These are phyloP conservation scores for Globisporangium heterothallicum DNA, from an alignment of 352 stramenopile genomes.

Conservation along the genomic window DNA sequence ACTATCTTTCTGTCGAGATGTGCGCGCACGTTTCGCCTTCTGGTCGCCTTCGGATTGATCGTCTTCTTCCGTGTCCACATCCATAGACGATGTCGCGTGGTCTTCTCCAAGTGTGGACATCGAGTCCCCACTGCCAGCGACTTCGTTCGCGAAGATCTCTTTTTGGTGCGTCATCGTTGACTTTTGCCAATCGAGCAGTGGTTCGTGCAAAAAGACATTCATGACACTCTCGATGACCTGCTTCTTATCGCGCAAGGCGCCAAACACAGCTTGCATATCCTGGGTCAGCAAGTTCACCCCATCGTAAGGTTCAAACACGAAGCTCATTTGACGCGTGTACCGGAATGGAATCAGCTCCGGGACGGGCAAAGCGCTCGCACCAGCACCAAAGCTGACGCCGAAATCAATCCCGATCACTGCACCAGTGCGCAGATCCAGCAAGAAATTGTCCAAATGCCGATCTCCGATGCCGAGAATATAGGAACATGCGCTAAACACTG, in stretches of 20 bases:
- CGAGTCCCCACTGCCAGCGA: no score
- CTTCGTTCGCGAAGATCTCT: slow-evolving; percentile 36
- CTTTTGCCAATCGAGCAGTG: slow-evolving; percentile 88
- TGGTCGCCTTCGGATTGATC: slow-evolving; percentile 7
- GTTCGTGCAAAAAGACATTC: slow-evolving; percentile 90
- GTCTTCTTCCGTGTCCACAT: slow-evolving; percentile 24
- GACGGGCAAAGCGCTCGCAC: slow-evolving; percentile 75
- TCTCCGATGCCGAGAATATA: slow-evolving; percentile 91
- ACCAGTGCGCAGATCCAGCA: slow-evolving; percentile 72
- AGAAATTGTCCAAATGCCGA: slow-evolving; percentile 89
- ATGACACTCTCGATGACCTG: slow-evolving; percentile 86
- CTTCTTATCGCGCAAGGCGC: slow-evolving; percentile 74
- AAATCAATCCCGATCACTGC: slow-evolving; percentile 90
- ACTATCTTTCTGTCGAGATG: not conserved
- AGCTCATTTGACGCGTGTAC: slow-evolving; percentile 77
- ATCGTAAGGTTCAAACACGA: slow-evolving; percentile 69
- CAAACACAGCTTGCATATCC: slow-evolving; percentile 82
- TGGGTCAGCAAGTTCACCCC: slow-evolving; percentile 56
- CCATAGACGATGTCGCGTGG: slow-evolving; percentile 21
- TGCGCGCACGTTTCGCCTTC: not conserved
- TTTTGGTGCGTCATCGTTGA: slow-evolving; percentile 57
- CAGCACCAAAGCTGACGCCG: slow-evolving; percentile 87
- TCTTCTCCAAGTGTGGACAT: slow-evolving; percentile 5
- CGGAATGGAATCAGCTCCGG: slow-evolving; percentile 90
- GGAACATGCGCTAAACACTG: slow-evolving; percentile 79